Percentiles rank a stretch among this genome's conserved stretches.
Evolutionary conservation across 768 basidiomycete species (phyloP).

Genomic region (Leccinum truebloodii): DNA sequence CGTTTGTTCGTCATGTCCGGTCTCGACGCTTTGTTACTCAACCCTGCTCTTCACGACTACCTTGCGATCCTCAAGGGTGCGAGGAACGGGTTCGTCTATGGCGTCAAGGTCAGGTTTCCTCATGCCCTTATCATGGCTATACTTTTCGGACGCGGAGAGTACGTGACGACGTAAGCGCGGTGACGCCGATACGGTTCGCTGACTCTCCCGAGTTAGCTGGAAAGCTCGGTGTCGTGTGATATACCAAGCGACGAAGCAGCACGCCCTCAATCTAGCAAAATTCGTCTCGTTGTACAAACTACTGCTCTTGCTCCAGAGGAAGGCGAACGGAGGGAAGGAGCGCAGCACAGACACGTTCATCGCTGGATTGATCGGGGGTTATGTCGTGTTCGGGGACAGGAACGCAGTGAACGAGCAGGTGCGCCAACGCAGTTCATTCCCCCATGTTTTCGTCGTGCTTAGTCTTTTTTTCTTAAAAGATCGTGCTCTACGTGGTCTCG

Average conservation of each 20-base stretch:
- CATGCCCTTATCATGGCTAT: conserved; percentile 97
- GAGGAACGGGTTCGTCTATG: conserved; percentile 87
- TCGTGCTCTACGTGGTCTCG: conserved; percentile 94
- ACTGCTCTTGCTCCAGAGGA: conserved; percentile 79
- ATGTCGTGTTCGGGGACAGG: conserved; percentile 82
- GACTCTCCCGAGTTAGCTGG: conserved; percentile 53
- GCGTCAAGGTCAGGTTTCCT: conserved; percentile 89
- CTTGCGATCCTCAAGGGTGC: conserved; percentile 94
- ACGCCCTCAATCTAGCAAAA: conserved; percentile 89
- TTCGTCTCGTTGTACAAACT: conserved; percentile 95
- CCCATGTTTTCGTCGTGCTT: conserved; percentile 11
- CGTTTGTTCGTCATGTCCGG: conserved; percentile 22
- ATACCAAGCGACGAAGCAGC: conserved; percentile 83
- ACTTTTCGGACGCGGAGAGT: conserved; percentile 91
- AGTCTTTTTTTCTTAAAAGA: conserved; percentile 47
- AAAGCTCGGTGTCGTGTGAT: conserved; percentile 64
- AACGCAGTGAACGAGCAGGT: conserved; percentile 93
- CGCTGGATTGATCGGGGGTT: conserved; percentile 91
- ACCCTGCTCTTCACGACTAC: conserved; percentile 86
- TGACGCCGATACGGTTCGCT: conserved; percentile 7
- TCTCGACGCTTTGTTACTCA: conserved; percentile 33
- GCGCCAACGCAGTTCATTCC: neutral
- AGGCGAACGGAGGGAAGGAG: conserved; percentile 78
- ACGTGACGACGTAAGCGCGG: conserved; percentile 34
- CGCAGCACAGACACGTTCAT: conserved; percentile 84